Percentiles rank a stretch among this genome's conserved stretches.
Conservation (phyloP, 2,329 filamentous ascomycete genomes). For the Raffaelea arxii region DNA sequence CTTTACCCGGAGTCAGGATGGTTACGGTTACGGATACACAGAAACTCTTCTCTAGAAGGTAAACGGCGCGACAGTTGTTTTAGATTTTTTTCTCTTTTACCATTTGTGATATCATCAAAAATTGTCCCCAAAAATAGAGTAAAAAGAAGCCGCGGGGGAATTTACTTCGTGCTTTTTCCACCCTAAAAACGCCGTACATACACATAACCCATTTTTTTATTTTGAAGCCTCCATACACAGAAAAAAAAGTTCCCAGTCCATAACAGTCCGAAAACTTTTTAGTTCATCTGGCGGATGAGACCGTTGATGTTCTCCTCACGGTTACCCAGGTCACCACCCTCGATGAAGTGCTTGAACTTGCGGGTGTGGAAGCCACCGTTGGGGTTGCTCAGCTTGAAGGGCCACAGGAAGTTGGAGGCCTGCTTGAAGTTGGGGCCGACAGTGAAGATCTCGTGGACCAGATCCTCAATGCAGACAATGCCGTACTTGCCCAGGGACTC, state of each 20-base stretch:
- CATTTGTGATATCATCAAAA: neutral
- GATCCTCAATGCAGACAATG: slow-evolving; percentile 98
- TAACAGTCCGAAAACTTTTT: too few species aligned
- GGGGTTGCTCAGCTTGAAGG: slow-evolving; percentile 99
- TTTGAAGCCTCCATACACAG: slow-evolving; percentile 14
- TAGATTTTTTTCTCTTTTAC: too few species aligned
- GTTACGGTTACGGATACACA: too few species aligned
- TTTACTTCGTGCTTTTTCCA: neutral
- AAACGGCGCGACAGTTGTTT: too few species aligned
- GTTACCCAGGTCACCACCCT: slow-evolving; percentile 98
- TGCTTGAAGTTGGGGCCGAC: slow-evolving; percentile 99
- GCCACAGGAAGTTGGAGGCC: slow-evolving; percentile 98
- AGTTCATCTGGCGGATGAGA: slow-evolving; percentile 98
- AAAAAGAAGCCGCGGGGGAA: too few species aligned
- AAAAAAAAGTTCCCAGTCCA: slow-evolving; percentile 13
- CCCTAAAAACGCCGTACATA: neutral
- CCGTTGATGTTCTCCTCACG: slow-evolving; percentile 96
- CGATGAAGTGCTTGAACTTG: slow-evolving; percentile 99
- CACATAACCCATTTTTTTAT: slow-evolving; percentile 4
- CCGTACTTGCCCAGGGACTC: slow-evolving; percentile 94
- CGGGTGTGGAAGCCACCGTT: slow-evolving; percentile 89
- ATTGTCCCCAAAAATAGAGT: too few species aligned
- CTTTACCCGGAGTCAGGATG: too few species aligned
- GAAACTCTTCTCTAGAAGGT: too few species aligned
- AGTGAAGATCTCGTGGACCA: slow-evolving; percentile 98